Conservation (phyloP, 352 stramenopile species). For the Blastocystis sp. region DNA sequence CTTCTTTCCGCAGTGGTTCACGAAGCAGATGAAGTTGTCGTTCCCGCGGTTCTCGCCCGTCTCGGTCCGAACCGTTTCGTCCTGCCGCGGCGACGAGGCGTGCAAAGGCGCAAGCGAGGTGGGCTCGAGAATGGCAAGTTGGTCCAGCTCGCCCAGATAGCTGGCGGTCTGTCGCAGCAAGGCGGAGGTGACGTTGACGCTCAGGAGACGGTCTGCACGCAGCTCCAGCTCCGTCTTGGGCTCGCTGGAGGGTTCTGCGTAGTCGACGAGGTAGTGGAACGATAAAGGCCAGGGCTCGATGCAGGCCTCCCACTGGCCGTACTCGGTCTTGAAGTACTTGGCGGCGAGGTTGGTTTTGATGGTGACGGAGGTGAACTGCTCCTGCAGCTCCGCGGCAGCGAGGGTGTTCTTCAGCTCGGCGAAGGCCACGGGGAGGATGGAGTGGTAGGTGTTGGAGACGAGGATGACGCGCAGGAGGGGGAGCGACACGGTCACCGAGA, state of each 20-base stretch:
- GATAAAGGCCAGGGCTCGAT: constrained; percentile 20
- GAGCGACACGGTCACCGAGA: not conserved
- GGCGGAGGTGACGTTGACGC: constrained; percentile 19
- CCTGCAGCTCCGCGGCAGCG: not conserved
- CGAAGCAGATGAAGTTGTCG: constrained; percentile 45
- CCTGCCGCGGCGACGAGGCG: constrained; percentile 16
- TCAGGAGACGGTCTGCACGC: not conserved
- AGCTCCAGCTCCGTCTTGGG: not conserved
- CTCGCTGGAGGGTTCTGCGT: not conserved
- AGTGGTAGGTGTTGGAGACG: constrained; percentile 38
- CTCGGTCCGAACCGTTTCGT: not conserved
- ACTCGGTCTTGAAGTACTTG: constrained; percentile 24
- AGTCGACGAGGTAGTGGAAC: not conserved
- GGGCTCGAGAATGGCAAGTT: not conserved
- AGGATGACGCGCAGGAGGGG: constrained; percentile 12
- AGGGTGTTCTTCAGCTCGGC: not conserved
- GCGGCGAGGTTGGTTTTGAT: not conserved
- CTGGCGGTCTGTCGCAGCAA: not conserved
- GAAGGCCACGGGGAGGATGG: constrained; percentile 16
- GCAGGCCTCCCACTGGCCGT: constrained; percentile 12
- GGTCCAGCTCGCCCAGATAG: constrained; percentile 1
- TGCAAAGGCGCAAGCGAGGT: not conserved
- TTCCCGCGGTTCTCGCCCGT: not conserved
- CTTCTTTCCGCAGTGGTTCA: constrained; percentile 36
- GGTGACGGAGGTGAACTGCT: not conserved